Conservation (phyloP, 2,329 filamentous ascomycete genomes). For the Lanzia echinophila region DNA sequence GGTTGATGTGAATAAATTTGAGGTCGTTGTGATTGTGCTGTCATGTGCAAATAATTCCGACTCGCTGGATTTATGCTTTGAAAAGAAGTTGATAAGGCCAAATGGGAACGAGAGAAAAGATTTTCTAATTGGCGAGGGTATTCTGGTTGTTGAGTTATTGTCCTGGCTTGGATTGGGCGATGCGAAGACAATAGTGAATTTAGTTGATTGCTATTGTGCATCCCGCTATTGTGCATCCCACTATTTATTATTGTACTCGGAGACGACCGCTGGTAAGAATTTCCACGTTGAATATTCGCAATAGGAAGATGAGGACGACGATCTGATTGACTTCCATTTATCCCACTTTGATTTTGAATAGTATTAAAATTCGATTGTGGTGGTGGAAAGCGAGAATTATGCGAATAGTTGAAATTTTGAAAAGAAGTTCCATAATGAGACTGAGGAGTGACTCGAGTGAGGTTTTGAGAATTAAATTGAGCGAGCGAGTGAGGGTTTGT, state of each 20-base stretch:
- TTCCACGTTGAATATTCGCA: background rate
- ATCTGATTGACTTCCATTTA: background rate
- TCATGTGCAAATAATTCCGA: conserved; percentile 4
- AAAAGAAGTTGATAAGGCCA: background rate
- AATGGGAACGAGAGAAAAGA: conserved; percentile 5
- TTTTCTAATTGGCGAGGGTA: conserved; percentile 4
- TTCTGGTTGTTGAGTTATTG: background rate
- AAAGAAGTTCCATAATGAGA: background rate
- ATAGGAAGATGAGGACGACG: background rate
- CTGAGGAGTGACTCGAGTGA: background rate
- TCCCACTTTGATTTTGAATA: background rate
- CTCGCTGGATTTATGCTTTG: conserved; percentile 2
- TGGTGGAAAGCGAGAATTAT: background rate
- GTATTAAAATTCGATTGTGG: background rate
- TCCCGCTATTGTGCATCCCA: too few relatives aligned
- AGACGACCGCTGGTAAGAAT: background rate
- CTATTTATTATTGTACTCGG: too few relatives aligned
- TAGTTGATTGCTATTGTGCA: background rate
- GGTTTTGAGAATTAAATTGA: too few relatives aligned
- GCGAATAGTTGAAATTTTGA: background rate
- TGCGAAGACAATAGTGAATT: conserved; percentile 7
- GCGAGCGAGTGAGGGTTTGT: background rate
- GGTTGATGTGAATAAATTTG: background rate
- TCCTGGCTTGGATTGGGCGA: background rate
- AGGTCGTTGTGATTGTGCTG: background rate